A percentile compares a stretch with the other conserved stretches of the same genome.
Conservation (phyloP, 164 flowering plant genomes). For the Macadamia tetraphylla region DNA sequence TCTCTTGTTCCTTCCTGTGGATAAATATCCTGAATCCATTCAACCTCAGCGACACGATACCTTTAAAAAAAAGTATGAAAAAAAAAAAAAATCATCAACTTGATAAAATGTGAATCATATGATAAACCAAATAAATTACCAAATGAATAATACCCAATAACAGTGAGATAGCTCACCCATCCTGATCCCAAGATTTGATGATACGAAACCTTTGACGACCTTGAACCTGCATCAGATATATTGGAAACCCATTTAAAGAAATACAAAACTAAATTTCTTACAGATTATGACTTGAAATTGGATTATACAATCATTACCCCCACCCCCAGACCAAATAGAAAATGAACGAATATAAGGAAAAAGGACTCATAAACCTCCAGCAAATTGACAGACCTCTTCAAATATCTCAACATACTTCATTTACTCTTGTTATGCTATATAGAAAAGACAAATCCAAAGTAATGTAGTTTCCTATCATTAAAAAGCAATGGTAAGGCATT, state of each 20-base stretch:
- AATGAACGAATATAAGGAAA: neutral
- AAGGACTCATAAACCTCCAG: neutral
- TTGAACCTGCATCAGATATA: conserved; percentile 56
- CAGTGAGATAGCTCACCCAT: conserved; percentile 57
- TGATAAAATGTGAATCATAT: neutral
- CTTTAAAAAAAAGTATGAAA: conserved; percentile 22
- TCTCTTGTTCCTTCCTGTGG: conserved; percentile 53
- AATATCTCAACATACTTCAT: too few relatives aligned
- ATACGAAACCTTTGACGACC: conserved; percentile 90
- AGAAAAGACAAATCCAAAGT: too few relatives aligned
- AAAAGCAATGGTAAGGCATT: too few relatives aligned
- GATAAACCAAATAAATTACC: neutral
- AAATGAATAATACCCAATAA: neutral
- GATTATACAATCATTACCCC: neutral
- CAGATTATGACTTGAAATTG: neutral
- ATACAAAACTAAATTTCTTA: neutral
- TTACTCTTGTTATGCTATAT: too few relatives aligned
- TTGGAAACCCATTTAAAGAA: neutral
- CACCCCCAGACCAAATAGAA: neutral
- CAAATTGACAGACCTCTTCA: too few relatives aligned
- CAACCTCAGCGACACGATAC: conserved; percentile 87
- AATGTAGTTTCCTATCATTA: too few relatives aligned
- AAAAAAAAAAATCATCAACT: neutral
- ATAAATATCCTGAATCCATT: conserved; percentile 70
- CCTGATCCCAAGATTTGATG: conserved; percentile 79